Conservation (phyloP, 2,329 filamentous ascomycete species). For the Apiospora arundinis region DNA sequence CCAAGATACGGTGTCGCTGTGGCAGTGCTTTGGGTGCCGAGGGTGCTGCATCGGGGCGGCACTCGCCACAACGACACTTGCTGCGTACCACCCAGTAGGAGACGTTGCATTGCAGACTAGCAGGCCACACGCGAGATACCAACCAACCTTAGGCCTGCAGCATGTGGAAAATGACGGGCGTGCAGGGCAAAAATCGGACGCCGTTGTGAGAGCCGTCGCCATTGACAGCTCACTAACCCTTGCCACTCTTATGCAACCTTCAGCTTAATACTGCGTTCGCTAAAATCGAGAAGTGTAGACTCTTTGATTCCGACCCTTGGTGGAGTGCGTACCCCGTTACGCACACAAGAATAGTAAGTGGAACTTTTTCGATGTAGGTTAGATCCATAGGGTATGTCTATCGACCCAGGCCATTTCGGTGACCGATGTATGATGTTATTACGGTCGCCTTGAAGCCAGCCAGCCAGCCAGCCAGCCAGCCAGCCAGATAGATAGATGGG, state of each 20-base stretch:
- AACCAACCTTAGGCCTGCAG: not conserved
- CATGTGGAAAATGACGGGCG: constrained; percentile 18
- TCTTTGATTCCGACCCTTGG: not conserved
- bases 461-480: no score
- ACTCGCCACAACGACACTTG: not conserved
- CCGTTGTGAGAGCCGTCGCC: constrained; percentile 5
- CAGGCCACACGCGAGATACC: not conserved
- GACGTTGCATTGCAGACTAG: constrained; percentile 4
- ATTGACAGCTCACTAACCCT: constrained; percentile 16
- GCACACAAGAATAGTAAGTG: constrained; percentile 12
- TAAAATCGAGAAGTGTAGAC: not conserved
- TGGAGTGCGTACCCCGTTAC: not conserved
- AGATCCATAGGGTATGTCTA: constrained; percentile 13
- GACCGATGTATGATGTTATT: constrained; percentile 15
- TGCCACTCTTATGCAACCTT: constrained; percentile 5
- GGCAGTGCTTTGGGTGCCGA: constrained; percentile 4
- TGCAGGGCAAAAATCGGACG: constrained; percentile 17
- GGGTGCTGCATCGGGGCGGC: not conserved
- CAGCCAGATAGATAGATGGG: not conserved
- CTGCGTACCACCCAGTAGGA: not conserved
- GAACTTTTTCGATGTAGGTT: not conserved
- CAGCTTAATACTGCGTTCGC: constrained; percentile 9
- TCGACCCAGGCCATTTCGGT: constrained; percentile 1
- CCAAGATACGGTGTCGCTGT: constrained; percentile 15
- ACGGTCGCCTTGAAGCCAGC: not conserved